phyloP scores from a whole-genome alignment of 176 grass and related monocot genomes.

The Rhynchospora tenuis region DNA sequence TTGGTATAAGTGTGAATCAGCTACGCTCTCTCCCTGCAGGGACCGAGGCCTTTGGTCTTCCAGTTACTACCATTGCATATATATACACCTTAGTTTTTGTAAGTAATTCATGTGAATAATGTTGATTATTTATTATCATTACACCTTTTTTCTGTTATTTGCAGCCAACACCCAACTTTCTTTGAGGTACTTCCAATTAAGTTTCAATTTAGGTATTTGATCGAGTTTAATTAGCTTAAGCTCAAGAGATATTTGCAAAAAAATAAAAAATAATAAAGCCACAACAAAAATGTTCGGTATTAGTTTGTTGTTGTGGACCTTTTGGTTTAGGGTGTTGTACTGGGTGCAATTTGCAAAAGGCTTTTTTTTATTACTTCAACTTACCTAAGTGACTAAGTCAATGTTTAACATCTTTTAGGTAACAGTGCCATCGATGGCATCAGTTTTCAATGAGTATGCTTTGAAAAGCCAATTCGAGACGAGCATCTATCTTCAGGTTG shows the following conservation, averaged over 20 bases:
- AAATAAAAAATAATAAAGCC: not conserved
- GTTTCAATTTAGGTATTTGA: constrained; percentile 22
- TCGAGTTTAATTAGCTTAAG: not conserved
- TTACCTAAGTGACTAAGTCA: not conserved
- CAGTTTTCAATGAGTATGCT: constrained; percentile 96
- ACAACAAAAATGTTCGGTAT: not conserved
- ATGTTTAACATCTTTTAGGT: constrained; percentile 33
- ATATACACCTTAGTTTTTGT: constrained; percentile 95
- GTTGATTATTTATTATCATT: constrained; percentile 2
- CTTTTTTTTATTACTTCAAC: not conserved
- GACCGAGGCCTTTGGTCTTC: constrained; percentile 56
- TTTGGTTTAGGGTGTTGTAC: not conserved
- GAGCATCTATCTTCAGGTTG: constrained; percentile 96
- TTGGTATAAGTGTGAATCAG: constrained; percentile 97
- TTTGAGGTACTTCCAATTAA: not conserved
- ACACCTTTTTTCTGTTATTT: constrained; percentile 20
- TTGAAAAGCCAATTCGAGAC: constrained; percentile 98
- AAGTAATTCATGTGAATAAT: constrained; percentile 40
- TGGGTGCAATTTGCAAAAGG: not conserved
- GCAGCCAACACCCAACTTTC: not conserved
- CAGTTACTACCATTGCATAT: constrained; percentile 72
- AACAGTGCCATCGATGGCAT: constrained; percentile 91
- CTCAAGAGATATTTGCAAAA: not conserved
- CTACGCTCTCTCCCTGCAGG: constrained; percentile 61
- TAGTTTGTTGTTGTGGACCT: not conserved